phyloP scores from a whole-genome alignment of 2,329 filamentous ascomycete genomes.

The Didymellaceae sp. region DNA sequence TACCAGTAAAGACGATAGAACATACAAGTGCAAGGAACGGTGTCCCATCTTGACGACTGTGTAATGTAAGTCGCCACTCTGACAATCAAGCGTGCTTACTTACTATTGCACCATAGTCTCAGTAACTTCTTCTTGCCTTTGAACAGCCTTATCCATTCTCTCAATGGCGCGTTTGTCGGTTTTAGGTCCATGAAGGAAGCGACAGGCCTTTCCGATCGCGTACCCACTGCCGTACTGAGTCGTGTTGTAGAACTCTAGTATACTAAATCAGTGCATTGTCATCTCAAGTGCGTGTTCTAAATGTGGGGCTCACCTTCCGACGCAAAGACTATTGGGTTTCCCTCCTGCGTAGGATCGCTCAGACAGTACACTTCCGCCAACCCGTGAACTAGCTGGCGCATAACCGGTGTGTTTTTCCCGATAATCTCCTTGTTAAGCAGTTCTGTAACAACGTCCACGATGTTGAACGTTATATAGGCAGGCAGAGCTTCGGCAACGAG shows the following conservation, averaged over 20 bases:
- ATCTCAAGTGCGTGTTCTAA: not conserved
- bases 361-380: constrained; percentile 77
- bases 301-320: constrained; percentile 63
- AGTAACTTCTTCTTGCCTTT: constrained; percentile 68
- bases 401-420: constrained; percentile 66
- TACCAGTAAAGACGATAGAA: not conserved
- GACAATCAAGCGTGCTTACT: constrained; percentile 8
- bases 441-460: constrained; percentile 69
- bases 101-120: constrained; percentile 77
- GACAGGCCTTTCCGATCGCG: constrained; percentile 75
- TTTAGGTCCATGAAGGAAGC: constrained; percentile 75
- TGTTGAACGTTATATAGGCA: constrained; percentile 71
- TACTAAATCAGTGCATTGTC: not conserved
- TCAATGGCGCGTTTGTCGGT: constrained; percentile 67
- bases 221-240: constrained; percentile 76
- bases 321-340: constrained; percentile 76
- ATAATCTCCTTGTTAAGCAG: constrained; percentile 71
- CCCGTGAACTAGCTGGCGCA: constrained; percentile 71
- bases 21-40: constrained; percentile 73
- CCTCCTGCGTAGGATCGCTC: constrained; percentile 71
- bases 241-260: constrained; percentile 69
- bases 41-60: constrained; percentile 68
- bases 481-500: constrained; percentile 71
- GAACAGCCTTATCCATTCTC: constrained; percentile 66
- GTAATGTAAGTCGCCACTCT: constrained; percentile 1